A percentile compares a stretch with the other conserved stretches of the same genome.
Conservation (phyloP, 306 rosid species). For the Vachellia collinsii region DNA sequence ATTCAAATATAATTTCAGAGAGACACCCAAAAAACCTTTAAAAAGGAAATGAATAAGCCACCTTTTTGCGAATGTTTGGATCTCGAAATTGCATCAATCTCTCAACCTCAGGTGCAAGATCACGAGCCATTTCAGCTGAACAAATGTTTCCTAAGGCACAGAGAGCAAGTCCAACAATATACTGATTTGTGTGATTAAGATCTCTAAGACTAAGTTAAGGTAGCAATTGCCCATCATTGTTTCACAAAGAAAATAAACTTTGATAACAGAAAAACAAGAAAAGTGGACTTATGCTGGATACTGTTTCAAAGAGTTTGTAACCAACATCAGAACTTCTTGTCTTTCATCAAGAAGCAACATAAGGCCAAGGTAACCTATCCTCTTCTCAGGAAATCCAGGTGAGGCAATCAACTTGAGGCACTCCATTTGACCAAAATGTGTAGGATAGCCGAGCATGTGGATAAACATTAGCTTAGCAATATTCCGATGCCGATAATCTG, state of each 20-base stretch:
- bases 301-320: slow-evolving; percentile 82
- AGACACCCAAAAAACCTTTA: neutral
- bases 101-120: slow-evolving; percentile 97
- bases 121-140: slow-evolving; percentile 97
- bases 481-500: slow-evolving; percentile 76
- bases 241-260: slow-evolving; percentile 11
- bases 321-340: slow-evolving; percentile 88
- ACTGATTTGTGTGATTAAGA: slow-evolving; percentile 77
- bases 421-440: slow-evolving; percentile 93
- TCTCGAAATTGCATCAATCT: slow-evolving; percentile 91
- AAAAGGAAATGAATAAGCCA: slow-evolving; percentile 40
- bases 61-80: slow-evolving; percentile 95
- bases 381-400: slow-evolving; percentile 81
- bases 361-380: slow-evolving; percentile 83
- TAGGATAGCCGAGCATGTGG: slow-evolving; percentile 88
- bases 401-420: slow-evolving; percentile 84
- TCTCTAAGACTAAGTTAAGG: slow-evolving; percentile 72
- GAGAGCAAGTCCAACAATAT: slow-evolving; percentile 84
- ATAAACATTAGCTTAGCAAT: slow-evolving; percentile 86
- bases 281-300: slow-evolving; percentile 53
- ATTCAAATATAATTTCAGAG: neutral
- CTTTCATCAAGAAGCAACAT: slow-evolving; percentile 91
- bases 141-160: slow-evolving; percentile 87
- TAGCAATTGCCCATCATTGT: slow-evolving; percentile 22
- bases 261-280: slow-evolving; percentile 11